phyloP scores from a whole-genome alignment of 805 yeast species.

The Dipodascus albidus region DNA sequence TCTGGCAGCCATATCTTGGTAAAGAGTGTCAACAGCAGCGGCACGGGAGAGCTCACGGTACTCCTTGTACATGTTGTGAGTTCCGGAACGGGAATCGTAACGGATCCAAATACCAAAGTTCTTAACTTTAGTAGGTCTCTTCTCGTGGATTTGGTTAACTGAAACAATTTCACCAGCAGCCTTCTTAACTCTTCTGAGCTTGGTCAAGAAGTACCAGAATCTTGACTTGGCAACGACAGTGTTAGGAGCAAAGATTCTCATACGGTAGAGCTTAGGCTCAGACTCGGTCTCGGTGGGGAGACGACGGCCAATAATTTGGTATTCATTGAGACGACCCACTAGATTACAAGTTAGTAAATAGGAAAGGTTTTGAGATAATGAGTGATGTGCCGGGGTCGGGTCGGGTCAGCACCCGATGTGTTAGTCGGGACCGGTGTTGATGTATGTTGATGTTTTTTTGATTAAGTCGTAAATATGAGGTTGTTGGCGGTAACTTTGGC shows the following conservation, averaged over 20 bases:
- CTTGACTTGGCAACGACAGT: constrained; percentile 99
- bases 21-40: constrained; percentile 96
- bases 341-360: background rate
- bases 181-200: constrained; percentile 98
- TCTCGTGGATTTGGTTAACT: constrained; percentile 81
- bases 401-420: background rate
- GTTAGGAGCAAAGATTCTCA: constrained; percentile 99
- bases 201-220: constrained; percentile 99
- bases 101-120: constrained; percentile 99
- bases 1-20: constrained; percentile 99
- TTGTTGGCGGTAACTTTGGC: constrained; percentile 1
- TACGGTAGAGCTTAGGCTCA: constrained; percentile 99
- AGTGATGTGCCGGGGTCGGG: background rate
- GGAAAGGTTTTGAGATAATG: background rate
- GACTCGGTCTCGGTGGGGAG: constrained; percentile 98
- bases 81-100: constrained; percentile 99
- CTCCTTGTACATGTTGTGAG: constrained; percentile 99
- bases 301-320: constrained; percentile 99
- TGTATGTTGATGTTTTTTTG: constrained; percentile 7
- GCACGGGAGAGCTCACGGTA: constrained; percentile 99
- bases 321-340: constrained; percentile 97
- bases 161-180: constrained; percentile 99
- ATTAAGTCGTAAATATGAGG: constrained; percentile 7
- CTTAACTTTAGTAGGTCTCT: constrained; percentile 98
- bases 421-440: background rate